These are phyloP conservation scores for Sapria himalayana DNA, from an alignment of 345 rosid species.

Conservation along the genomic window DNA sequence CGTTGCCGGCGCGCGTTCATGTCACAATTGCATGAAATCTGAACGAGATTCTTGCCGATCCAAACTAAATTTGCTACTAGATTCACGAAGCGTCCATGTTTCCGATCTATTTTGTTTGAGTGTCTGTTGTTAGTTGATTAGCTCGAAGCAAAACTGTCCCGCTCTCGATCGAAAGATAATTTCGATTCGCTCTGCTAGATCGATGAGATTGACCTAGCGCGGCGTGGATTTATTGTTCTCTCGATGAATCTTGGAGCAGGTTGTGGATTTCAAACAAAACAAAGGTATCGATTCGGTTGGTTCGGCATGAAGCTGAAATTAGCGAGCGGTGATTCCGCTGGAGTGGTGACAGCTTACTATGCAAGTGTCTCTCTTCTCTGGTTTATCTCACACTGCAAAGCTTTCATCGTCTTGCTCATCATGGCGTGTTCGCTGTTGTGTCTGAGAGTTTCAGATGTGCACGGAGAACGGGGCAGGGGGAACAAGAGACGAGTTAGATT, in stretches of 20 bases:
- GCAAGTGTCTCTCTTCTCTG: constrained; percentile 15
- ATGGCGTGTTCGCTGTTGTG: not conserved
- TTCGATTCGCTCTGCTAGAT: no score
- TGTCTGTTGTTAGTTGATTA: not conserved
- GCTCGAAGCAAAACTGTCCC: no score
- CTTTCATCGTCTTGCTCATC: no score
- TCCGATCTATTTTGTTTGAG: not conserved
- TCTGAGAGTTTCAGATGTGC: constrained; percentile 49
- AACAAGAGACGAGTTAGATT: constrained; percentile 77
- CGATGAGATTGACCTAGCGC: no score
- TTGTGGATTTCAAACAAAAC: constrained; percentile 89
- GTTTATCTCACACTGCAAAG: no score
- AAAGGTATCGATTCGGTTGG: constrained; percentile 89
- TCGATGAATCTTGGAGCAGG: constrained; percentile 16
- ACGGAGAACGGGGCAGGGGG: constrained; percentile 88
- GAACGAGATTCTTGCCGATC: no score
- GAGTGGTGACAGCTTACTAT: constrained; percentile 90
- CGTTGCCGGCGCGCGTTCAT: no score
- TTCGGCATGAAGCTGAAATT: constrained; percentile 91
- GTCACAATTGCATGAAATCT: no score
- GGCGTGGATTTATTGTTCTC: no score
- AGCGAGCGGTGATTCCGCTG: constrained; percentile 93
- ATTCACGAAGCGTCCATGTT: not conserved
- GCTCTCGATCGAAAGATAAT: no score
- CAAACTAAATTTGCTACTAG: not conserved